Base-by-base conservation (phyloP, 2,329 filamentous ascomycete species). In the Aureobasidium lini region DNA sequence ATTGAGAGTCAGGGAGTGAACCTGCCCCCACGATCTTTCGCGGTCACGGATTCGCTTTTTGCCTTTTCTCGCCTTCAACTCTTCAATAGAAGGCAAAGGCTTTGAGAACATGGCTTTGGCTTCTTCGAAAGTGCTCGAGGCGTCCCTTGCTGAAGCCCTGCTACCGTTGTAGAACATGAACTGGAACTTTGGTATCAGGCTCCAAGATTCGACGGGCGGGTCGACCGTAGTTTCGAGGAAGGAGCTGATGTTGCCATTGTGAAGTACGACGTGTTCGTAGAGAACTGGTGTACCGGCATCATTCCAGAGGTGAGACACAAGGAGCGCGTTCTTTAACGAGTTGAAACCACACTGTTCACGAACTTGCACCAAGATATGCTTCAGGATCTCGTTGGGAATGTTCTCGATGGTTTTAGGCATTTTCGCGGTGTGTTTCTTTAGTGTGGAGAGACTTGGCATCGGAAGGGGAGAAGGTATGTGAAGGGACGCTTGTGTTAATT, bases 261-360 rank as follows among this genome's bases (percentile, higher is more conserved):
- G 3, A 4, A 54, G 50, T 10, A 54, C 50, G 23, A 54, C 50
- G 39, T 54, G 50, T 44, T 54, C n/a, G 50, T 54, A 54, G 50
- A 54, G 39, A 1, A 54, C 39, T 2, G 50, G 18, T 9, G 39
- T 43, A 10, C 37, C 50, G 16, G 39, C 50, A 7, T 43, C 50
- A 16, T 54, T 54, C 50, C 50, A 54, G 50, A 32, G 50, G 36
- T n/a, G 50, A 9, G 39, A 54, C 37, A 54, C 50, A 0, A 18
- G 50, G 11, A 43, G 28, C 2, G 50, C 50, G 9, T 31, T 42
- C 3, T 10, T 34, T 1, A 54, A 39, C 4, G 50, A 15, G n/a
- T 13, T 40, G 13, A 42, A 54, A 6, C 50, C 50, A 8, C 36
- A 23, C 28, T 43, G 39, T 23, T 54, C 50, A 44, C 50, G 50